A percentile compares a stretch with the other conserved stretches of the same genome.
Conservation (phyloP, 148 eudicot species). For the Arbutus unedo region DNA sequence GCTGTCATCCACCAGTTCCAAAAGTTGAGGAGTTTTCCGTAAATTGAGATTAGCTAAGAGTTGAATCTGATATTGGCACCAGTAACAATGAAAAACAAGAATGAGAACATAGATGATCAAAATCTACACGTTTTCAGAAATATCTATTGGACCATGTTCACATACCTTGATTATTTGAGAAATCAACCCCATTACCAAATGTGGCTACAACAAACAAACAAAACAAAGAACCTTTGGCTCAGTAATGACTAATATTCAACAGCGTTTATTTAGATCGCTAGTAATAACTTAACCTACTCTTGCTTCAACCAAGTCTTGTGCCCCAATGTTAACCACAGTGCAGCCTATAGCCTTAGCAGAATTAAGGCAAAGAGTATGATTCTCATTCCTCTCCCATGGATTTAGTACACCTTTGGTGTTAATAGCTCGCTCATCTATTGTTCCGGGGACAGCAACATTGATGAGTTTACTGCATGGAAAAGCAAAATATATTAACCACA, state of each 20-base stretch:
- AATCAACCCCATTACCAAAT: constrained; percentile 77
- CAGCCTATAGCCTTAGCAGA: constrained; percentile 98
- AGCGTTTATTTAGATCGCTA: neutral
- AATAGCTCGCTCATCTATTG: constrained; percentile 92
- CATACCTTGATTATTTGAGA: constrained; percentile 81
- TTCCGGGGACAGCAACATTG: constrained; percentile 85
- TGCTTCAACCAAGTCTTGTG: constrained; percentile 78
- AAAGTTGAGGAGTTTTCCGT: constrained; percentile 83
- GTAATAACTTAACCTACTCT: constrained; percentile 51
- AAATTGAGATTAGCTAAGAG: constrained; percentile 67
- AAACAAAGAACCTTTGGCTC: constrained; percentile 17
- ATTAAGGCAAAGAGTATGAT: constrained; percentile 88
- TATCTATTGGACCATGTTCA: neutral
- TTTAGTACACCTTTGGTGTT: constrained; percentile 69
- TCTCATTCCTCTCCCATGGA: constrained; percentile 95
- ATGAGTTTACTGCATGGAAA: constrained; percentile 68
- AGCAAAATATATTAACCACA: constrained; percentile 15
- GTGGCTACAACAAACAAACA: constrained; percentile 53
- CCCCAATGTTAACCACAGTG: constrained; percentile 90
- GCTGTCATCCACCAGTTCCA: constrained; percentile 75
- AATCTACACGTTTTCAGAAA: neutral
- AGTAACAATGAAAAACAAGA: neutral
- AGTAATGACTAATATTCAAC: constrained; percentile 2
- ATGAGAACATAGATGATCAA: neutral
- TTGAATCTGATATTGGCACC: constrained; percentile 53